Conservation (phyloP, 345 rosid genomes). For the Arabidopsis suecica region DNA sequence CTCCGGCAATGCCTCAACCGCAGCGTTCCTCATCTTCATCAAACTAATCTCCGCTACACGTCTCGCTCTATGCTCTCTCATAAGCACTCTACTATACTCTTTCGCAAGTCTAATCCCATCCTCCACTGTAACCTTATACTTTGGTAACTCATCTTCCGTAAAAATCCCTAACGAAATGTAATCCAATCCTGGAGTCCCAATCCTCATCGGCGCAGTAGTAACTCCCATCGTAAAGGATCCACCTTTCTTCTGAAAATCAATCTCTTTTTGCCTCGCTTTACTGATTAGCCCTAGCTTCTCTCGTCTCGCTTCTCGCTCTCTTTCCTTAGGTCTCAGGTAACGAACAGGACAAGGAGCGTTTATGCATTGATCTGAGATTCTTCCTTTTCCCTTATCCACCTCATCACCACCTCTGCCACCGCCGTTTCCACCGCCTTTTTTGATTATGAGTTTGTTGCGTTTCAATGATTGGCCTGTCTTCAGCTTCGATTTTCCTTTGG, state of each 20-base stretch:
- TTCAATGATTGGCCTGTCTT: slow-evolving; percentile 58
- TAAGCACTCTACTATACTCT: slow-evolving; percentile 83
- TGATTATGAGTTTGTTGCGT: slow-evolving; percentile 55
- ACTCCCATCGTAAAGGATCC: slow-evolving; percentile 59
- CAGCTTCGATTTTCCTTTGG: slow-evolving; percentile 66
- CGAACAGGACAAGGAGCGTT: slow-evolving; percentile 83
- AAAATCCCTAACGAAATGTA: slow-evolving; percentile 74
- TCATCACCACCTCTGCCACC: slow-evolving; percentile 33
- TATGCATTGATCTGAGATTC: slow-evolving; percentile 58
- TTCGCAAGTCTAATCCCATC: slow-evolving; percentile 83
- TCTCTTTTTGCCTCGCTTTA: slow-evolving; percentile 66
- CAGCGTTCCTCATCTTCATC: slow-evolving; percentile 67
- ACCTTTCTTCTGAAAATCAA: slow-evolving; percentile 67
- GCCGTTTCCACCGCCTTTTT: slow-evolving; percentile 41
- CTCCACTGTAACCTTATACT: slow-evolving; percentile 83
- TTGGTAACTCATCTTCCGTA: slow-evolving; percentile 74
- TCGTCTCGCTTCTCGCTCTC: slow-evolving; percentile 71
- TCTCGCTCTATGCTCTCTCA: slow-evolving; percentile 74
- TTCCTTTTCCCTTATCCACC: slow-evolving; percentile 37
- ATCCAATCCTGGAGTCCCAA: slow-evolving; percentile 82
- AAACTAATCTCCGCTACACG: slow-evolving; percentile 70
- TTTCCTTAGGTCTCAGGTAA: slow-evolving; percentile 62
- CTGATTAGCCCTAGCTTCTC: slow-evolving; percentile 78
- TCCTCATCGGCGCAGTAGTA: slow-evolving; percentile 63
- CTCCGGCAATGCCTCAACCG: slow-evolving; percentile 83